phyloP scores from a whole-genome alignment of 2,329 filamentous ascomycete species.

The Cryoendolithus antarcticus region DNA sequence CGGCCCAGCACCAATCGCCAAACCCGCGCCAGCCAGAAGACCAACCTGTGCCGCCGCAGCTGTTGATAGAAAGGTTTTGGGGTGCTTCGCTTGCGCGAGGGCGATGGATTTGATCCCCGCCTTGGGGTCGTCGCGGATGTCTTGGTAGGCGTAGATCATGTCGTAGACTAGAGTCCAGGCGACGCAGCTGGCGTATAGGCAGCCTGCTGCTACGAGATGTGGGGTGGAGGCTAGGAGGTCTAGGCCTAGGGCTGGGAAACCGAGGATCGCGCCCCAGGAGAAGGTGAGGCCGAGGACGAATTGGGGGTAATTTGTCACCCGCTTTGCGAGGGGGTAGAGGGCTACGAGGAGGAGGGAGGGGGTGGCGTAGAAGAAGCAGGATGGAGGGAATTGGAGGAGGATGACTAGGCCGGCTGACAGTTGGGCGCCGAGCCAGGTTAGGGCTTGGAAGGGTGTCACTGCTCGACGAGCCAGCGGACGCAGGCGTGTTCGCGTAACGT shows the following conservation, averaged over 20 bases:
- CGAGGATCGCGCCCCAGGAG: slow-evolving; percentile 81
- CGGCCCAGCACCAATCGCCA: slow-evolving; percentile 47
- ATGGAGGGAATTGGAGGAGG: slow-evolving; percentile 60
- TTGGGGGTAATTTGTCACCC: slow-evolving; percentile 79
- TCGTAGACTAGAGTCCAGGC: slow-evolving; percentile 84
- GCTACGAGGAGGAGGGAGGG: slow-evolving; percentile 64
- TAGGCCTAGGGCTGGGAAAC: slow-evolving; percentile 70
- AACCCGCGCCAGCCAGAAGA: slow-evolving; percentile 57
- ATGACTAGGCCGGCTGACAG: slow-evolving; percentile 61
- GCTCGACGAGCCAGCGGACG: slow-evolving; percentile 73
- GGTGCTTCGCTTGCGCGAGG: slow-evolving; percentile 63
- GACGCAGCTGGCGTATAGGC: slow-evolving; percentile 65
- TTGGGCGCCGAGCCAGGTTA: slow-evolving; percentile 64
- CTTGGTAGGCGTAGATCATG: slow-evolving; percentile 90
- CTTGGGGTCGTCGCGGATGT: slow-evolving; percentile 73
- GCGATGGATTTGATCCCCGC: slow-evolving; percentile 84
- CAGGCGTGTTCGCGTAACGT: slow-evolving; percentile 62
- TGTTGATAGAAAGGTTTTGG: slow-evolving; percentile 61
- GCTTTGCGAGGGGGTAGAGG: slow-evolving; percentile 70
- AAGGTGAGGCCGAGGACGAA: slow-evolving; percentile 73
- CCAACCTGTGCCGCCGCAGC: slow-evolving; percentile 58
- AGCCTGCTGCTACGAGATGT: slow-evolving; percentile 53
- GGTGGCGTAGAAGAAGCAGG: slow-evolving; percentile 65
- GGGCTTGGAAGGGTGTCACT: slow-evolving; percentile 56
- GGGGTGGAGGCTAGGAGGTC: slow-evolving; percentile 54